A percentile compares a stretch with the other conserved stretches of the same genome.
phyloP scores from a whole-genome alignment of 306 rosid species.

The Mucuna pruriens region DNA sequence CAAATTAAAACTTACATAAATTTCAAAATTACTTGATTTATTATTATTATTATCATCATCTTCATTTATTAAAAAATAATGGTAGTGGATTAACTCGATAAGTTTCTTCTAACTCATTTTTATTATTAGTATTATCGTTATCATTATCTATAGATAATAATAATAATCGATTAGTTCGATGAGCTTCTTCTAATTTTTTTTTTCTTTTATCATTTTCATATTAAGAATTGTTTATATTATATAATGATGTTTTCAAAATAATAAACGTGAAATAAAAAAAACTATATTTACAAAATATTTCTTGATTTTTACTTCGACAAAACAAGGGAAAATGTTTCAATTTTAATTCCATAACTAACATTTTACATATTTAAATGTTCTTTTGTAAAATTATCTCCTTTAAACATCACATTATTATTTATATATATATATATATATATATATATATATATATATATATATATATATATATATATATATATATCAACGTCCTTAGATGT shows the following conservation, averaged over 20 bases:
- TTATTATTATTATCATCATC: neutral
- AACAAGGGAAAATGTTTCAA: neutral
- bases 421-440: too few relatives aligned
- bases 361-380: neutral
- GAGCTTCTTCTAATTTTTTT: neutral
- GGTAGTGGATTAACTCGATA: neutral
- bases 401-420: too few relatives aligned
- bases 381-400: neutral
- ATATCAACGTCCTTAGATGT: neutral
- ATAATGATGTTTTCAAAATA: neutral
- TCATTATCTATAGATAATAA: neutral
- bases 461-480: too few relatives aligned
- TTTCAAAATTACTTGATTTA: neutral
- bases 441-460: neutral
- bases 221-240: neutral
- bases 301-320: neutral
- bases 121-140: neutral
- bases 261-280: neutral
- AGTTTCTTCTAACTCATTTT: neutral
- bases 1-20: neutral
- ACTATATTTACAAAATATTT: neutral
- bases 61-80: too few relatives aligned
- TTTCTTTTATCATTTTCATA: conserved; percentile 14
- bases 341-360: neutral
- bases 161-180: neutral